Base-by-base conservation (phyloP, 2,329 filamentous ascomycete species). In the Rutstroemia sp. region DNA sequence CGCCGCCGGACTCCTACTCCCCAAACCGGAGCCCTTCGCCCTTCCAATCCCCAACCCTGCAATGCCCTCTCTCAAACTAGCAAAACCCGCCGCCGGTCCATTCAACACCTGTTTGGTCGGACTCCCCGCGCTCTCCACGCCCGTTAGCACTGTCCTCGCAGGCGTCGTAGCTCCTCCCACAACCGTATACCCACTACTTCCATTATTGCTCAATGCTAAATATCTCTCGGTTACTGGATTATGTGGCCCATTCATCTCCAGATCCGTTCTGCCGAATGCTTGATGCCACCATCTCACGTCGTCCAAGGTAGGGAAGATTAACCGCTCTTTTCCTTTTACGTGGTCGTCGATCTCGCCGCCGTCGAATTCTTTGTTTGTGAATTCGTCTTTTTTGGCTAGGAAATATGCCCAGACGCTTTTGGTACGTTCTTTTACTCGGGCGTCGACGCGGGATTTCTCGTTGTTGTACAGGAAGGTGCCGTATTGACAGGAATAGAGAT, bases 341-440 rank as follows among this genome's bases (percentile, higher is more conserved):
- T 88, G 84, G 66, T 96, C 91, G 61, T 96, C 88, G 38, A 92
- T 77, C 5, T 76, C 73, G 0, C 82, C 77, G 7, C 77, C 69
- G 54, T 95, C 86, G 68, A 92, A 99, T 34, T 86, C 79, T 0
- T 85, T 80, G 66, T 97, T 97, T 39, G 84, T 76, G 66, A 97
- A 99, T 66, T 96, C 88, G 19, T 81, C 77, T 62, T 82, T 85
- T 10, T 92, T 83, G 45, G 87, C 84, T 7, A 97, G 75, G 71
- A 99, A 97, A 70, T 97, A 96, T 63, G 94, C 88, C 94, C 94
- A 99, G 1, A 96, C 94, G 21, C 90, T 95, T 3, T 87, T 80
- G 3, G 91, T 95, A 54, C 82, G 79, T 65, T 91, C 85, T 41
- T 77, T 75, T 1, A 88, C 84, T 27, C 77, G 79, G 21, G 82